Evolutionary conservation across 2,329 filamentous ascomycete genomes (phyloP), one percentile per base, ranked within the genome.

Genomic region (Emmonsiellopsis sp.): DNA sequence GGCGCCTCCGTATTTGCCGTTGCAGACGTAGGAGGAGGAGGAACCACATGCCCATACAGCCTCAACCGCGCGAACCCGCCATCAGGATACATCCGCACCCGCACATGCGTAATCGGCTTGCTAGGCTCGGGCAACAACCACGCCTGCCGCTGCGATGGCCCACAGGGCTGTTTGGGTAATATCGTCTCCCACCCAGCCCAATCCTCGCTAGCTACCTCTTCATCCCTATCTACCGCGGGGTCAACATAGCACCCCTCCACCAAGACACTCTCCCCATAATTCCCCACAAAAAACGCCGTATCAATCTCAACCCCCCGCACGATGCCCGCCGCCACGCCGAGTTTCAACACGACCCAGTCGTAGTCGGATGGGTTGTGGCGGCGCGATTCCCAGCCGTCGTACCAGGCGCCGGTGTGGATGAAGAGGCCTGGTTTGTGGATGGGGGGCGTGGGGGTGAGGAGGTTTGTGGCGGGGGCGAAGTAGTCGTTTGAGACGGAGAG

Each of bases 301-400:
- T 76, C 71, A 32, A 75, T 65, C 58, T 75, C 73, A 3, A 76
- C 63, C 15, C 71, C 73, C 31, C 70, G 63, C 37, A 74, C 69
- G 2, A 61, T 54, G 7, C 67, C 70, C 41, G 64, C 64, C 16
- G 63, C 74, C 0, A 80, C 78, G n/a, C 80, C 80, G 0, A 83
- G 73, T 44, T 77, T 73, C 55, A 83, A 73, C 6, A 83, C 75
- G 0, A 79, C 80, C 78, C 78, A 84, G 66, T 84, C 81, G 57
- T 75, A 80, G 9, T 76, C 73, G 40, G 75, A 73, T 0, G 73
- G 67, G 62, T 84, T 84, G 68, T 84, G 81, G 30, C 81, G 73
- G 5, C 81, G 72, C 5, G 81, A 83, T 59, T 84, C 81, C 81
- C 81, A 84, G 15, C 81, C 81, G 63, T 84, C 80, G 63, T 82